These are phyloP conservation scores for Penicillium verrucosum DNA, from an alignment of 2,329 filamentous ascomycete species.

Conservation along the genomic window DNA sequence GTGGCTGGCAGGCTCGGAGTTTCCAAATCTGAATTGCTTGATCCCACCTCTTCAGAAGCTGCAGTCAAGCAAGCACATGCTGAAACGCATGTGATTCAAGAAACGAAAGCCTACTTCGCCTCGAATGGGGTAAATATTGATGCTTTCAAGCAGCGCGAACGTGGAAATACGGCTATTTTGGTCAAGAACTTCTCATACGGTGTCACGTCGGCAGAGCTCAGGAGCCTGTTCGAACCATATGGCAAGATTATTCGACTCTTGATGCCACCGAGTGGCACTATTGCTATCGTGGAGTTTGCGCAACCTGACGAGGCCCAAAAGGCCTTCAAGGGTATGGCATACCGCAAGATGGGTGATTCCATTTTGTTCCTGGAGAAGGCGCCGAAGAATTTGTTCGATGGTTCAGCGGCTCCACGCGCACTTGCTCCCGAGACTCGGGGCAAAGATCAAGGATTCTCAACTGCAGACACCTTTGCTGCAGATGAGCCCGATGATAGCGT, in stretches of 20 bases:
- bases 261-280: constrained; percentile 89
- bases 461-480: constrained; percentile 43
- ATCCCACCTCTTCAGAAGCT: constrained; percentile 92
- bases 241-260: constrained; percentile 77
- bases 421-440: constrained; percentile 29
- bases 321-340: constrained; percentile 81
- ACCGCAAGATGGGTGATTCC: constrained; percentile 85
- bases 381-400: constrained; percentile 72
- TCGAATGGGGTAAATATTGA: constrained; percentile 87
- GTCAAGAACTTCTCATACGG: constrained; percentile 94
- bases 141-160: constrained; percentile 78
- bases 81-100: constrained; percentile 93
- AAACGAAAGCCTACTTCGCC: constrained; percentile 88
- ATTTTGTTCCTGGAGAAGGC: constrained; percentile 92
- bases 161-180: constrained; percentile 81
- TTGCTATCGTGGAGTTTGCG: constrained; percentile 86
- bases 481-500: constrained; percentile 38
- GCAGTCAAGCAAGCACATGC: constrained; percentile 95
- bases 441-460: constrained; percentile 42
- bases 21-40: constrained; percentile 84
- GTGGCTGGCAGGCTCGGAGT: constrained; percentile 83
- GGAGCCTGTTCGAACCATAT: constrained; percentile 78
- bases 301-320: constrained; percentile 74
- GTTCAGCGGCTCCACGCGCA: constrained; percentile 33
- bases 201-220: constrained; percentile 73